Base-by-base conservation (phyloP, 108 stramenopile species). In the Nitzschia sp. region DNA sequence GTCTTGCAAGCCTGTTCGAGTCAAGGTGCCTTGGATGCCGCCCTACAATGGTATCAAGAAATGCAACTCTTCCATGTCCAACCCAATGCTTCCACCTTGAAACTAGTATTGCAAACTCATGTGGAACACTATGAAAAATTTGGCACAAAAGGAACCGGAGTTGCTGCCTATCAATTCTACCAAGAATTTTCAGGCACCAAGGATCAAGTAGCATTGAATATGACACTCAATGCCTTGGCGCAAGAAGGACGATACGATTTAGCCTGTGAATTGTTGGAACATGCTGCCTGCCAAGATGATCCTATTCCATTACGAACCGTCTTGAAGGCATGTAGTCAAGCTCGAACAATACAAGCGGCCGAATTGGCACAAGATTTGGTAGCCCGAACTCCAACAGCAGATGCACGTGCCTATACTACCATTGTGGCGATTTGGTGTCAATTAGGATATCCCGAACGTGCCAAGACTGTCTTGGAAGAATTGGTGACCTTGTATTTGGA, bases 131-230 rank as follows among this genome's bases (percentile, higher is more conserved):
- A 55, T 1, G 17, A 9, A 17, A n/a, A 23, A 2, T 51, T 19
- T 23, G 21, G 21, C 4, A 51, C 49, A 38, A 3, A 24, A 19
- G 60, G 60, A 23, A 33, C 54, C 1, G 66, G 54, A 15, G 6
- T 38, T 4, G 25, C 21, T 9, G 26, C 66, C 26, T 38, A 34
- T 31, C 27, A 27, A 47, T 25, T 67, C 23, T 38, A 56, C 17
- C 51, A 51, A 32, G 26, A 48, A 27, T 32, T 48, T 21, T 49
- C 63, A 1, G 28, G 46, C 15, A 23, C 35, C 8, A 35, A 42
- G n/a, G 65, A 74, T 32, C 38, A 28, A 30, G 54, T 66, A 26
- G 59, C 64, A 46, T 74, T 60, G 65, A 74, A 74, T 53, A 59
- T 74, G 18, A 21, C 53, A 3, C 33, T 74, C 48, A 74, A 74